phyloP scores from a whole-genome alignment of 305 asterid species.

The Solanum hybrid region DNA sequence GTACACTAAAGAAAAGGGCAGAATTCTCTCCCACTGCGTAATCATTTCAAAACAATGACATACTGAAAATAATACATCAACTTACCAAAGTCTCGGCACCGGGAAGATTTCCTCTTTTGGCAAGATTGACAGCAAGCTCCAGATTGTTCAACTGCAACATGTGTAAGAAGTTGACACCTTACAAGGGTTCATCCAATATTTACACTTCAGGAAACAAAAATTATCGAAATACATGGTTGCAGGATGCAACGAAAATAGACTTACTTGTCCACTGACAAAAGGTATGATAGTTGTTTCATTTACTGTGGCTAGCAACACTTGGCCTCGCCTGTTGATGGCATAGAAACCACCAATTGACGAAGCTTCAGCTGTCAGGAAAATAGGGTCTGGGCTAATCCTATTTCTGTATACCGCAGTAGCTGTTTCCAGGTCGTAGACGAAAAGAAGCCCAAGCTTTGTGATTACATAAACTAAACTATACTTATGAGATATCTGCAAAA shows the following conservation, averaged over 20 bases:
- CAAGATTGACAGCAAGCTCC: slow-evolving; percentile 99
- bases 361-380: slow-evolving; percentile 93
- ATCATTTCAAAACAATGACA: background rate
- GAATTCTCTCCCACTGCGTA: background rate
- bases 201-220: background rate
- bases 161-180: background rate
- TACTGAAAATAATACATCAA: slow-evolving; percentile 2
- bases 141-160: slow-evolving; percentile 74
- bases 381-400: slow-evolving; percentile 98
- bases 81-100: slow-evolving; percentile 98
- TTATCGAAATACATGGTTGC: background rate
- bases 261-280: slow-evolving; percentile 94
- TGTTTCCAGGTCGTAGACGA: slow-evolving; percentile 91
- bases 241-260: slow-evolving; percentile 2
- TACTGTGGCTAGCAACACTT: slow-evolving; percentile 92
- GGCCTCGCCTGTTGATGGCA: slow-evolving; percentile 96
- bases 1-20: background rate
- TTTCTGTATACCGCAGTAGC: slow-evolving; percentile 97
- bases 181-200: background rate
- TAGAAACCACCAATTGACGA: slow-evolving; percentile 92
- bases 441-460: slow-evolving; percentile 97
- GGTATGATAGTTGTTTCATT: slow-evolving; percentile 90
- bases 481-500: slow-evolving; percentile 78
- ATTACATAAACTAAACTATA: slow-evolving; percentile 86
- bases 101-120: slow-evolving; percentile 97